Evolutionary conservation across 1,139 yeast genomes (phyloP).

Genomic region (Taiozyma sp.): DNA sequence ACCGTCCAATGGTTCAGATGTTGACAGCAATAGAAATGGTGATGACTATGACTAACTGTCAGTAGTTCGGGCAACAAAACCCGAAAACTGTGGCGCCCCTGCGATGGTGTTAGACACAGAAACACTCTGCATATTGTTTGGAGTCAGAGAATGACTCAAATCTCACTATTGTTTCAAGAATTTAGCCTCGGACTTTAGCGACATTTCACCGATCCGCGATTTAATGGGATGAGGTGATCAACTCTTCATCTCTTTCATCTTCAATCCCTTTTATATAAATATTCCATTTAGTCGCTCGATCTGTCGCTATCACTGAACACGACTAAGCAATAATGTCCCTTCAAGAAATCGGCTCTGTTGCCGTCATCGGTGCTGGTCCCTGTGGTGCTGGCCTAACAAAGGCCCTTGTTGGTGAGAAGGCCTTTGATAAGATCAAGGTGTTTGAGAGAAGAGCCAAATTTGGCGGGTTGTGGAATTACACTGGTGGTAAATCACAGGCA

Average conservation of each 20-base stretch:
- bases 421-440: constrained; percentile 40
- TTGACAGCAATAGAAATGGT: too few species aligned
- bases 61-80: background rate
- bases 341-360: constrained; percentile 28
- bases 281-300: background rate
- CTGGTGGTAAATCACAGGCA: constrained; percentile 19
- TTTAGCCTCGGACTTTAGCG: background rate
- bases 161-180: too few species aligned
- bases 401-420: constrained; percentile 43
- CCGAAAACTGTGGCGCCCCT: background rate
- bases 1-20: too few species aligned
- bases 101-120: background rate
- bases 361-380: constrained; percentile 67
- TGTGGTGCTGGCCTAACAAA: constrained; percentile 57
- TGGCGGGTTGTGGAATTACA: constrained; percentile 55
- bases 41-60: too few species aligned
- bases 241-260: background rate
- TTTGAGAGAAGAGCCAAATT: constrained; percentile 44
- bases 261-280: background rate
- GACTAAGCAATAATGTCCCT: background rate
- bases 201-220: background rate
- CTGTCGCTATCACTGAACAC: background rate
- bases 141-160: too few species aligned
- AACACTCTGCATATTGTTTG: too few species aligned
- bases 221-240: background rate